Conservation (phyloP, 129 eudicot genomes). For the Dittrichia graveolens region DNA sequence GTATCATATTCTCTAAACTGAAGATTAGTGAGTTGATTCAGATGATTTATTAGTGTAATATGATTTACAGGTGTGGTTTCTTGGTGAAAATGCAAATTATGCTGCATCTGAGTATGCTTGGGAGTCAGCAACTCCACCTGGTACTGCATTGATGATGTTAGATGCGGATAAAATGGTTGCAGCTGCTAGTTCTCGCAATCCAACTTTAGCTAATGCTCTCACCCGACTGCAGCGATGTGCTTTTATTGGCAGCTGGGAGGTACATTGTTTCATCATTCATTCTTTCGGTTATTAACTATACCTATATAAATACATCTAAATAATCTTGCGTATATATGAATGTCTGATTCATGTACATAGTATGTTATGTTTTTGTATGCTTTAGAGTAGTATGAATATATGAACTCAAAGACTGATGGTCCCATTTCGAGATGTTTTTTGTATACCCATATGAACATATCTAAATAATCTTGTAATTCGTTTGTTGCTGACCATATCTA, state of each 20-base stretch:
- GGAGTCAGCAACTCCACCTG: conserved; percentile 99
- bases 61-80: conserved; percentile 85
- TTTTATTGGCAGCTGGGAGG: conserved; percentile 99
- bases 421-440: too few relatives aligned
- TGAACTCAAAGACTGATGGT: not conserved
- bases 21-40: conserved; percentile 13
- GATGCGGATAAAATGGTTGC: conserved; percentile 99
- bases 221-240: conserved; percentile 97
- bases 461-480: too few relatives aligned
- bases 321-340: not conserved
- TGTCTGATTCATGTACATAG: conserved; percentile 1
- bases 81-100: conserved; percentile 99
- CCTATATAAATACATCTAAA: not conserved
- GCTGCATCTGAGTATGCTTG: conserved; percentile 99
- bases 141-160: conserved; percentile 97
- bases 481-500: not conserved
- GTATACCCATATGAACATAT: too few relatives aligned
- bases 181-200: conserved; percentile 98
- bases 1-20: conserved; percentile 6
- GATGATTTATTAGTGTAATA: conserved; percentile 2
- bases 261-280: conserved; percentile 24
- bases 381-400: not conserved
- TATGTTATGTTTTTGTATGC: not conserved
- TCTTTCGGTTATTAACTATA: not conserved
- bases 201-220: conserved; percentile 86